phyloP scores from a whole-genome alignment of 208 protist species.

The Trypanosoma platydactyli region DNA sequence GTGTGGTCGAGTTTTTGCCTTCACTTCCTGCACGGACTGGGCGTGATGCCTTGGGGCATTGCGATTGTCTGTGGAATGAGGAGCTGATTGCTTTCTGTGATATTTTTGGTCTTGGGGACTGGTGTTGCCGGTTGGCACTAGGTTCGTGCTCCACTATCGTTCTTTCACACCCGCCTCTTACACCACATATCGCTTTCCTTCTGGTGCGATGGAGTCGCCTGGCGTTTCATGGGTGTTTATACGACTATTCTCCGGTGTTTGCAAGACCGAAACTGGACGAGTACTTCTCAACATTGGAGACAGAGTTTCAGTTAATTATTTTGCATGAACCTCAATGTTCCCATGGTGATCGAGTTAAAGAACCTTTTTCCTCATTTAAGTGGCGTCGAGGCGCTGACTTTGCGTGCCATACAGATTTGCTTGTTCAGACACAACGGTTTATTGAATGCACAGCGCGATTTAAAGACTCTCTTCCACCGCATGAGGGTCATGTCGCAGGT shows the following conservation, averaged over 20 bases:
- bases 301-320: constrained; percentile 33
- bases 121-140: constrained; percentile 32
- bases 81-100: constrained; percentile 31
- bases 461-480: constrained; percentile 20
- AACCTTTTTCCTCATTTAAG: constrained; percentile 13
- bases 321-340: neutral
- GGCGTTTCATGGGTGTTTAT: constrained; percentile 23
- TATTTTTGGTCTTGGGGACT: constrained; percentile 24
- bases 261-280: constrained; percentile 4
- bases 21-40: constrained; percentile 13
- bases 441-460: neutral
- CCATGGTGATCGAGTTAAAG: neutral
- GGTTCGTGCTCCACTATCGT: constrained; percentile 18
- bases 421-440: constrained; percentile 21
- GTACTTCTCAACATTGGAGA: constrained; percentile 26
- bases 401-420: constrained; percentile 8
- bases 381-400: constrained; percentile 35
- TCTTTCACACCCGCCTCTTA: neutral
- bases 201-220: constrained; percentile 29
- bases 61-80: constrained; percentile 33
- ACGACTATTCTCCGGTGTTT: constrained; percentile 8
- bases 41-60: constrained; percentile 17
- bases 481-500: constrained; percentile 18
- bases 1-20: constrained; percentile 13
- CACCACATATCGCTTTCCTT: constrained; percentile 10